Evolutionary conservation across 495 filamentous ascomycete species (phyloP).

Genomic region (Penicillium alfredii): DNA sequence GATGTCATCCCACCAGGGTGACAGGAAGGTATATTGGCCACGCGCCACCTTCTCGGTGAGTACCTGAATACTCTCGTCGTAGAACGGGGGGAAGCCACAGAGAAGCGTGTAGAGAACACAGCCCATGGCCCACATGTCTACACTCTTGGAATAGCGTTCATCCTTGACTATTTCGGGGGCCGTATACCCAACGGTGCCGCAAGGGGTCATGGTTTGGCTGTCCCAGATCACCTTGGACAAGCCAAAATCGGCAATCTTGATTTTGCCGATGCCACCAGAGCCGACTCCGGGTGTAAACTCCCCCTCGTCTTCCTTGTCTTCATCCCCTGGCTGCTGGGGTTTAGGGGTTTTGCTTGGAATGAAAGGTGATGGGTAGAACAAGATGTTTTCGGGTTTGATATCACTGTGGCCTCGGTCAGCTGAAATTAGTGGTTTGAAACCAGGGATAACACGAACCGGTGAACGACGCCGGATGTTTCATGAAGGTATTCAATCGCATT

Average conservation of each 20-base stretch:
- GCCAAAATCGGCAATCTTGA: conserved; percentile 98
- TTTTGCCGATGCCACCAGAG: conserved; percentile 85
- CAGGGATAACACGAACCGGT: conserved; percentile 67
- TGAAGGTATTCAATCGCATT: conserved; percentile 91
- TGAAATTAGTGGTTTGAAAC: not conserved
- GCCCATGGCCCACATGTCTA: conserved; percentile 98
- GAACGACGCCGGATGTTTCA: conserved; percentile 90
- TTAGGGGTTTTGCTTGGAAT: conserved; percentile 75
- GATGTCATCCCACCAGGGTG: conserved; percentile 99
- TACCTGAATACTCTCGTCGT: conserved; percentile 95
- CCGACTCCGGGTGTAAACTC: conserved; percentile 82
- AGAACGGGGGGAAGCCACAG: conserved; percentile 97
- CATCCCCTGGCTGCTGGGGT: conserved; percentile 74
- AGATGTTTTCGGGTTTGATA: conserved; percentile 96
- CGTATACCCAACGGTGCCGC: conserved; percentile 96
- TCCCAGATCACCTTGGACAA: conserved; percentile 98
- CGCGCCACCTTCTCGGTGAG: conserved; percentile 96
- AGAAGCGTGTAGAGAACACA: conserved; percentile 96
- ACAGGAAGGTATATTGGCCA: conserved; percentile 96
- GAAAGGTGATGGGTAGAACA: conserved; percentile 83
- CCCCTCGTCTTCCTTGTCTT: conserved; percentile 96
- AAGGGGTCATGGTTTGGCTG: conserved; percentile 97
- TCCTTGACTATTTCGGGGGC: conserved; percentile 99
- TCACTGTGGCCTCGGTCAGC: conserved; percentile 53
- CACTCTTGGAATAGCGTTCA: conserved; percentile 96